phyloP scores from a whole-genome alignment of 257 asterid species.

The Petunia axillaris region DNA sequence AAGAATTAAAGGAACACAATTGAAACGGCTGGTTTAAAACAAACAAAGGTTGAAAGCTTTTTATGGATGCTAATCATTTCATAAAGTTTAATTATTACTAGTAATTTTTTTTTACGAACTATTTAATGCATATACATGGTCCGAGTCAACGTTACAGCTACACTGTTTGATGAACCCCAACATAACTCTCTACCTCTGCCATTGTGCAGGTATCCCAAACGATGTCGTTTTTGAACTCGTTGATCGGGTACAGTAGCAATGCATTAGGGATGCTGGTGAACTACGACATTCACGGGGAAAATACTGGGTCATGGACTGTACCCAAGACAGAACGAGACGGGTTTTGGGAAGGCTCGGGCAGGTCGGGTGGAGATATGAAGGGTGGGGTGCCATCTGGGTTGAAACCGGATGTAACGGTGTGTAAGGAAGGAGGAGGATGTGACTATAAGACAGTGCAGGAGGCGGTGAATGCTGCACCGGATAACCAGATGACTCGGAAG shows the following conservation, averaged over 20 bases:
- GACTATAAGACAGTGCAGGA: constrained; percentile 53
- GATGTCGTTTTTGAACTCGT: constrained; percentile 47
- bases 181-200: too few species aligned
- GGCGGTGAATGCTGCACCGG: constrained; percentile 64
- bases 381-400: constrained; percentile 42
- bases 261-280: constrained; percentile 55
- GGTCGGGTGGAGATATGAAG: neutral
- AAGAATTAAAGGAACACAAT: too few species aligned
- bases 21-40: too few species aligned
- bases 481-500: constrained; percentile 30
- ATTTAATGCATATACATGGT: too few species aligned
- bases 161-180: too few species aligned
- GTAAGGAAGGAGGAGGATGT: constrained; percentile 46
- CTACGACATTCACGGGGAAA: constrained; percentile 49
- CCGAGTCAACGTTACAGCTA: too few species aligned
- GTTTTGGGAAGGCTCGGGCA: constrained; percentile 52
- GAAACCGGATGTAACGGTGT: constrained; percentile 58
- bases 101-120: too few species aligned
- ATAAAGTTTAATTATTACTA: too few species aligned
- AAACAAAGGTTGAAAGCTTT: too few species aligned
- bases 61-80: too few species aligned
- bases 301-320: constrained; percentile 49
- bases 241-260: constrained; percentile 45
- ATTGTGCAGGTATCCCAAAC: constrained; percentile 28
- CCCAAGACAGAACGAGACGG: constrained; percentile 62